Conservation (phyloP, 345 rosid species). For the Salix purpurea region DNA sequence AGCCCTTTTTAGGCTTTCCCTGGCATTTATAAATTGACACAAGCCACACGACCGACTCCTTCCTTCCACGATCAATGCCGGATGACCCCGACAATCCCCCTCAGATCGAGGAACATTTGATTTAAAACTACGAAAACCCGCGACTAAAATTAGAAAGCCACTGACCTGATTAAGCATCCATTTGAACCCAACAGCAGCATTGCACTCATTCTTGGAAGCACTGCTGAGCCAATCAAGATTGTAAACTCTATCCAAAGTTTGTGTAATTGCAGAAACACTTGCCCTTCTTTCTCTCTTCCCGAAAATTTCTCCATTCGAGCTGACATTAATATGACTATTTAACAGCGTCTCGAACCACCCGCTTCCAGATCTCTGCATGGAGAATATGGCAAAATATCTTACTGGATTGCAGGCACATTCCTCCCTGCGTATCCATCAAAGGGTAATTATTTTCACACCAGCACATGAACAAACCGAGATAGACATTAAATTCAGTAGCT, state of each 20-base stretch:
- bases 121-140: too few species aligned
- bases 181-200: slow-evolving; percentile 41
- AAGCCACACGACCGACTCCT: too few species aligned
- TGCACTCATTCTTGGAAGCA: slow-evolving; percentile 40
- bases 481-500: background rate
- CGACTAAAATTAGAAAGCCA: background rate
- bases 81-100: too few species aligned
- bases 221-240: slow-evolving; percentile 37
- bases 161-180: slow-evolving; percentile 44
- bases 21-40: too few species aligned
- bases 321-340: slow-evolving; percentile 39
- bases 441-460: too few species aligned
- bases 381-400: slow-evolving; percentile 34
- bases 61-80: too few species aligned
- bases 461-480: background rate
- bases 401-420: slow-evolving; percentile 39
- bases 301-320: slow-evolving; percentile 41
- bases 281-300: slow-evolving; percentile 24
- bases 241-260: slow-evolving; percentile 23
- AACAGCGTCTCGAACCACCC: slow-evolving; percentile 45
- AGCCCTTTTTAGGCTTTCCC: too few species aligned
- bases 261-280: slow-evolving; percentile 25
- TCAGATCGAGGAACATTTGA: too few species aligned
- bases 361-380: slow-evolving; percentile 45
- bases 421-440: slow-evolving; percentile 13